Base-by-base conservation (phyloP, 805 yeast species). In the Nakazawaea sp. region DNA sequence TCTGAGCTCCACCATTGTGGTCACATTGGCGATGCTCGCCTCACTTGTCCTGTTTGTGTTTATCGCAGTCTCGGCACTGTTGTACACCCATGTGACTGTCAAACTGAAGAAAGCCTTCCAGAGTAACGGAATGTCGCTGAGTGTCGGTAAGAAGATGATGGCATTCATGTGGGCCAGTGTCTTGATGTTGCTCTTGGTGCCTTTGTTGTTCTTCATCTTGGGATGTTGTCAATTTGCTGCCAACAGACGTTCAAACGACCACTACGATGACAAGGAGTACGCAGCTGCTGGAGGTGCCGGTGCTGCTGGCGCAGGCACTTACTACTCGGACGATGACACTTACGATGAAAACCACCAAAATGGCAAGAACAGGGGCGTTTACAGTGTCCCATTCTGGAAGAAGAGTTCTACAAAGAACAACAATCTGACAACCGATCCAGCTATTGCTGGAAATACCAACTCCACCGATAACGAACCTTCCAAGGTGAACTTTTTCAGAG, bases 131-230 rank as follows among this genome's bases (percentile, higher is more conserved):
- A 27, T 30, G 4, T 16, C 12, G 12, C 38, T 36, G 12, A 15
- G 25, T n/a, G 21, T 39, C 9, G 42, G 42, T 6, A 34, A 19
- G 8, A 39, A 39, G 21, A 30, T 30, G 35, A 39, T 39, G 42
- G 42, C 42, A 12, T 31, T 39, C 15, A 19, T 34, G 5, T 39
- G 42, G 42, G 31, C 42, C 15, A 20, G 35, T 12, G 37, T 34
- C 5, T 30, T 39, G n/a, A 27, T 39, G 13, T 34, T 34, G 16
- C 18, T 30, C 25, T n/a, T 34, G 7, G 27, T 31, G 26, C 21
- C 33, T 4, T 15, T 30, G 7, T 16, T 39, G 5, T 26, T 33
- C 1, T 25, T 34, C 8, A 10, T 30, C n/a, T 26, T 39, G 15
- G 32, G 38, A 13, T 39, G 42, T 24, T 33, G 32, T 13, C 42